Evolutionary conservation across 1,284 basidiomycete genomes (phyloP).

Genomic region (Puccinia hordei): DNA sequence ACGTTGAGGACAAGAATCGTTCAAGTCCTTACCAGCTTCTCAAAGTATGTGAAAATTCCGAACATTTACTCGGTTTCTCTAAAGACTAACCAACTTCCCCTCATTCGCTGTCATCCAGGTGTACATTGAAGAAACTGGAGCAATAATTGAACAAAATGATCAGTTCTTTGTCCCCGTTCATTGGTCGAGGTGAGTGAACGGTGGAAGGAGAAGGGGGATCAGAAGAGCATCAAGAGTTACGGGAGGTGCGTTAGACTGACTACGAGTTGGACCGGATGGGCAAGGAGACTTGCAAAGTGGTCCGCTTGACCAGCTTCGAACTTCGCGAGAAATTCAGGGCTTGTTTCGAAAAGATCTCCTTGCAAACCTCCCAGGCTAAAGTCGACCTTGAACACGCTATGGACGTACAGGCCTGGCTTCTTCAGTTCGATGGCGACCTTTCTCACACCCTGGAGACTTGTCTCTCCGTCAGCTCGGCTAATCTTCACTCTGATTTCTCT

Average conservation of each 20-base stretch:
- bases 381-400: conserved; percentile 17
- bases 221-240: conserved; percentile 43
- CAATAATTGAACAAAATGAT: conserved; percentile 57
- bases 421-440: conserved; percentile 5
- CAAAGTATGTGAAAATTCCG: conserved; percentile 9
- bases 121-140: conserved; percentile 62
- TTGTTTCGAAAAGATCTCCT: conserved; percentile 70
- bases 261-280: conserved; percentile 73
- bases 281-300: conserved; percentile 88
- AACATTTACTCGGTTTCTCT: neutral
- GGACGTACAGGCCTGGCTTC: conserved; percentile 10
- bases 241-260: conserved; percentile 66
- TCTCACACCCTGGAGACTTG: neutral
- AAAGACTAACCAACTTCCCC: neutral
- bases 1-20: conserved; percentile 52
- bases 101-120: conserved; percentile 29
- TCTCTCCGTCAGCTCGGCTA: neutral
- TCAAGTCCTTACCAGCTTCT: conserved; percentile 46
- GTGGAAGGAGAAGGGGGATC: conserved; percentile 16
- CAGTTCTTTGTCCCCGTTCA: conserved; percentile 55
- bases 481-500: neutral
- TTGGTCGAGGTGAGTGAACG: conserved; percentile 53
- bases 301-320: conserved; percentile 90
- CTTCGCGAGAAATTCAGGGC: conserved; percentile 77
- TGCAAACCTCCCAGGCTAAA: conserved; percentile 61